Evolutionary conservation across 805 yeast genomes (phyloP).

Genomic region (Candida takata): DNA sequence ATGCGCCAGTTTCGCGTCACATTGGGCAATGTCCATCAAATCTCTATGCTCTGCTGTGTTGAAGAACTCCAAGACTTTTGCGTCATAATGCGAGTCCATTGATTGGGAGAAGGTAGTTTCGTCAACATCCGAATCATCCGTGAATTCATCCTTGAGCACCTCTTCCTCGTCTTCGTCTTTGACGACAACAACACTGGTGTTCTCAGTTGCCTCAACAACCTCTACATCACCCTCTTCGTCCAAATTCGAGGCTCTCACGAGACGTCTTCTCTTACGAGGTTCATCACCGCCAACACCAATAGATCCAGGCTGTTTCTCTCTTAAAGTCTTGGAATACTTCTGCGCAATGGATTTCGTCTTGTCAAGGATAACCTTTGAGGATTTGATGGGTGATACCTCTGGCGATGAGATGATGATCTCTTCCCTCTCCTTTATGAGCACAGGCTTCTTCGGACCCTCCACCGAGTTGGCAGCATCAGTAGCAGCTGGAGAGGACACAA

Average conservation of each 20-base stretch:
- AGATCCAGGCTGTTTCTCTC: not conserved
- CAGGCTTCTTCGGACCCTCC: not conserved
- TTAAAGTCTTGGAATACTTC: slow-evolving; percentile 22
- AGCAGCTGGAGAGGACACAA: not conserved
- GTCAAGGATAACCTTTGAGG: slow-evolving; percentile 31
- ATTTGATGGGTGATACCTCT: slow-evolving; percentile 22
- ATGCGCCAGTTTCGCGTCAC: slow-evolving; percentile 60
- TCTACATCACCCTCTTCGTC: slow-evolving; percentile 17
- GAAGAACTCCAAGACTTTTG: slow-evolving; percentile 64
- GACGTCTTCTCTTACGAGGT: slow-evolving; percentile 29
- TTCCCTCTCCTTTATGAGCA: slow-evolving; percentile 6
- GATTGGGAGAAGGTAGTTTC: slow-evolving; percentile 23
- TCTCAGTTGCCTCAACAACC: slow-evolving; percentile 1
- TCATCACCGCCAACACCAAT: slow-evolving; percentile 2
- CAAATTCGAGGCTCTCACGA: slow-evolving; percentile 29
- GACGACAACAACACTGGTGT: slow-evolving; percentile 12
- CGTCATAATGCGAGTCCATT: slow-evolving; percentile 42
- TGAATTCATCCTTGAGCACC: slow-evolving; percentile 37
- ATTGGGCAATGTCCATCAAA: slow-evolving; percentile 71
- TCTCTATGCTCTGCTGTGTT: slow-evolving; percentile 73
- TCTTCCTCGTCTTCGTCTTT: slow-evolving; percentile 33
- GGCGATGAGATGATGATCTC: slow-evolving; percentile 23
- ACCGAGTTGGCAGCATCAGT: too few relatives aligned
- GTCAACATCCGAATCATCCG: slow-evolving; percentile 45
- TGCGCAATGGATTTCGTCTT: slow-evolving; percentile 31